Evolutionary conservation across 805 yeast species (phyloP).

Genomic region (Zygoascus bituminiphila): DNA sequence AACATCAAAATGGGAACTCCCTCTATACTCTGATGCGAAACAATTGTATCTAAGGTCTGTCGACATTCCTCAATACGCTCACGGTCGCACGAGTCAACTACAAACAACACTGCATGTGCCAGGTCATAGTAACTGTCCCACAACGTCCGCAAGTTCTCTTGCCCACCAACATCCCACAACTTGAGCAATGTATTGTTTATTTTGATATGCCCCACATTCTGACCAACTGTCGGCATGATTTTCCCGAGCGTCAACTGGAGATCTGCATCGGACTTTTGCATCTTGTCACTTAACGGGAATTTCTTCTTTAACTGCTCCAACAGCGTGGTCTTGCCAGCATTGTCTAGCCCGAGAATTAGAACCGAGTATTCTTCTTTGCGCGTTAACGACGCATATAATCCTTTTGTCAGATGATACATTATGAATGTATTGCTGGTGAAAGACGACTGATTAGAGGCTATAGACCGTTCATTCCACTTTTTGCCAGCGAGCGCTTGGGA

Average conservation of each 20-base stretch:
- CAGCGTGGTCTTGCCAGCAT: slow-evolving; percentile 91
- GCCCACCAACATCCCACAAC: slow-evolving; percentile 98
- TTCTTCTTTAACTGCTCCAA: slow-evolving; percentile 53
- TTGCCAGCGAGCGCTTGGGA: no score
- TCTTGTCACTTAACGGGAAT: neutral
- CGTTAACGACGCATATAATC: slow-evolving; percentile 51
- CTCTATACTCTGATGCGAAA: slow-evolving; percentile 52
- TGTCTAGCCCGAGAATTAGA: slow-evolving; percentile 81
- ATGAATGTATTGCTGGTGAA: no score
- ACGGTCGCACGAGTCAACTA: slow-evolving; percentile 85
- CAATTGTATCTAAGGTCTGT: slow-evolving; percentile 45
- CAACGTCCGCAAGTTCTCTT: slow-evolving; percentile 68
- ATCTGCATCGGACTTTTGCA: neutral
- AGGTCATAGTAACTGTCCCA: slow-evolving; percentile 83
- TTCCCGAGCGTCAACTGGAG: neutral
- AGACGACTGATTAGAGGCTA: no score
- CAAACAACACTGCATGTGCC: slow-evolving; percentile 87
- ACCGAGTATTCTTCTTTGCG: slow-evolving; percentile 61
- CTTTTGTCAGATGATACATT: slow-evolving; percentile 64
- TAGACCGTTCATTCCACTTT: no score
- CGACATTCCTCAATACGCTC: slow-evolving; percentile 77
- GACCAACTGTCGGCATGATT: slow-evolving; percentile 91
- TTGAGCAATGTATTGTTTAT: slow-evolving; percentile 43
- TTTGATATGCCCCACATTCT: slow-evolving; percentile 47
- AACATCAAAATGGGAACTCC: slow-evolving; percentile 89